Evolutionary conservation across 495 filamentous ascomycete genomes (phyloP).

Genomic region (Cryomyces minteri): DNA sequence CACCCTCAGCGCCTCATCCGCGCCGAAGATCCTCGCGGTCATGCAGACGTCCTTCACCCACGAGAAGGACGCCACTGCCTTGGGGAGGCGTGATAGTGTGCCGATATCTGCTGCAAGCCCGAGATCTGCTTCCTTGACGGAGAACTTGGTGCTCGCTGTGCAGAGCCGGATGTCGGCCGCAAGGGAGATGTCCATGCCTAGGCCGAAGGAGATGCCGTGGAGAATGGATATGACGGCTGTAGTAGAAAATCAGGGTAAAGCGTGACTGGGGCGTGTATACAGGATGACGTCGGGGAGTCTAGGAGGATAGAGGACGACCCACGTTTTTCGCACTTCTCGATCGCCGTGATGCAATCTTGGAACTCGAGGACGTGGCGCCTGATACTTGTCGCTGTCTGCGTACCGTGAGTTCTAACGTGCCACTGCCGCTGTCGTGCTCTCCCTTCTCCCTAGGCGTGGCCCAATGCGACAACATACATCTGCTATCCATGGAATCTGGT

Average conservation of each 20-base stretch:
- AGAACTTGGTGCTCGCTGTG: constrained; percentile 40
- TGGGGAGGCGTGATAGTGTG: constrained; percentile 69
- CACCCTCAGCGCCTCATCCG: constrained; percentile 61
- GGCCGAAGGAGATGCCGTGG: constrained; percentile 63
- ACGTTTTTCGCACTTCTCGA: constrained; percentile 86
- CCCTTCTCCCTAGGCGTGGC: too few species aligned
- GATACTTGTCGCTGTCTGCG: constrained; percentile 45
- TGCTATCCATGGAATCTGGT: neutral
- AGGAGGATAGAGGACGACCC: constrained; percentile 6
- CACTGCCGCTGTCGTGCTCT: too few species aligned
- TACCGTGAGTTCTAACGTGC: constrained; percentile 11
- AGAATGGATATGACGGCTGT: constrained; percentile 64
- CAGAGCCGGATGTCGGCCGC: constrained; percentile 69
- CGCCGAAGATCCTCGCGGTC: constrained; percentile 56
- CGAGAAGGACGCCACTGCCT: constrained; percentile 52
- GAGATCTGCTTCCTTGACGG: constrained; percentile 91
- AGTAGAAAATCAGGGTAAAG: neutral
- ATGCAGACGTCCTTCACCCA: constrained; percentile 91
- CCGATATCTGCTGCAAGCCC: constrained; percentile 89
- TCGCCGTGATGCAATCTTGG: constrained; percentile 52
- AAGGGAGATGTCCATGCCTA: constrained; percentile 69
- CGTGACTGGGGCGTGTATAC: neutral
- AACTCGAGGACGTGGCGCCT: constrained; percentile 55
- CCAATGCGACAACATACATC: too few species aligned
- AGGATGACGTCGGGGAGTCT: neutral